Percentiles rank a stretch among this genome's conserved stretches.
Conservation (phyloP, 2,329 filamentous ascomycete species). For the Teratosphaeriaceae sp. region DNA sequence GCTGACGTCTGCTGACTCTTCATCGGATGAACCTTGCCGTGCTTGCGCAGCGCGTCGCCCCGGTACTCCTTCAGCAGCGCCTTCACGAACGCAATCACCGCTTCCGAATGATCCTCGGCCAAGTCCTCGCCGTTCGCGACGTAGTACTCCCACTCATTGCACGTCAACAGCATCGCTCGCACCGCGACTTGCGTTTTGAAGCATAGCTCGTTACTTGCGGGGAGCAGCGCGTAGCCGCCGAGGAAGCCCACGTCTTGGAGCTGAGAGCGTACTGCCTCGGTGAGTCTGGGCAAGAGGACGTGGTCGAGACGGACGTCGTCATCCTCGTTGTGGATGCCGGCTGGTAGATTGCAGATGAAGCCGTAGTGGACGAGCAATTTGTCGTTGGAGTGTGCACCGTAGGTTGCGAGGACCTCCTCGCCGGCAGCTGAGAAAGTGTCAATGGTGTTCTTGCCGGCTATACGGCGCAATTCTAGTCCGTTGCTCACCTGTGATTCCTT, state of each 20-base stretch:
- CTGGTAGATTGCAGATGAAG: slow-evolving; percentile 32
- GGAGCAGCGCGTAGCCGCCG: slow-evolving; percentile 29
- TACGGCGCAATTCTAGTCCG: no score
- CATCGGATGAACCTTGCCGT: not conserved
- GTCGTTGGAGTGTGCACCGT: slow-evolving; percentile 66
- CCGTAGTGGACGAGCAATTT: slow-evolving; percentile 63
- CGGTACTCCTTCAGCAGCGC: slow-evolving; percentile 2
- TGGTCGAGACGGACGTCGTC: slow-evolving; percentile 39
- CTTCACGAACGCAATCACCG: slow-evolving; percentile 16
- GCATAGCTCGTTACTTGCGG: slow-evolving; percentile 29
- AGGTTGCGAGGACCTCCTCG: slow-evolving; percentile 63
- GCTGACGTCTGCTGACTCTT: not conserved
- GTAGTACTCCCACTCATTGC: slow-evolving; percentile 33
- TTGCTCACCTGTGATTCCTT: no score
- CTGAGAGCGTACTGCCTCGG: slow-evolving; percentile 23
- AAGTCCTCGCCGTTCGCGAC: slow-evolving; percentile 29
- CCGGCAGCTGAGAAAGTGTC: slow-evolving; percentile 21
- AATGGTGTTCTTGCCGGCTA: no score
- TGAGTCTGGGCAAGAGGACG: slow-evolving; percentile 34
- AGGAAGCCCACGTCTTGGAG: slow-evolving; percentile 39
- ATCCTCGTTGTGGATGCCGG: slow-evolving; percentile 24
- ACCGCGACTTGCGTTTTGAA: slow-evolving; percentile 42
- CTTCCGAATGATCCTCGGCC: slow-evolving; percentile 20
- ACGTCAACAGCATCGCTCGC: slow-evolving; percentile 30
- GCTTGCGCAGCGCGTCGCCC: slow-evolving; percentile 8